Evolutionary conservation across 2,329 filamentous ascomycete genomes (phyloP), one percentile per base, ranked within the genome.

Genomic region (Pseudopyricularia javanii): DNA sequence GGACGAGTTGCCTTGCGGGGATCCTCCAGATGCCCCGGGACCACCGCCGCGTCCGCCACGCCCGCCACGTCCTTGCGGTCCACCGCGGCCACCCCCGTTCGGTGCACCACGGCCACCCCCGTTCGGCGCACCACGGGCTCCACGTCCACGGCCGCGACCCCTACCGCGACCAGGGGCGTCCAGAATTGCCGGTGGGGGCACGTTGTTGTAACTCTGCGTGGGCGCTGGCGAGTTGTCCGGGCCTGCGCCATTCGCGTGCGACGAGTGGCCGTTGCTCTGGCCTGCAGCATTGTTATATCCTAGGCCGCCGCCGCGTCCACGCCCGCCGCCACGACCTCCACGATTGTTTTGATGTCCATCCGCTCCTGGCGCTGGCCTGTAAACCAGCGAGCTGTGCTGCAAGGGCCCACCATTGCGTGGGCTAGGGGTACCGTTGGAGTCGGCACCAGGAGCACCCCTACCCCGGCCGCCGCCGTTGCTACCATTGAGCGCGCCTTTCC

Each of bases 131-230:
- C 64, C 60, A 37, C 60, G 53, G 17, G 59, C 70, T 51, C 71
- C 63, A 37, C 68, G 67, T 48, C 73, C 66, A 14, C 71, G 64
- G 12, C 71, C 66, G 28, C 68, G 68, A 22, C 67, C 61, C 17
- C 68, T 66, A 49, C 72, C 66, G 15, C 71, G 64, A 15, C 70
- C 65, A 28, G 68, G 61, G 17, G 68, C 60, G 56, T 83, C 74
- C 12, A 86, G 66, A 45, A 64, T 74, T 1, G 76, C 65, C 1
- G 84, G 83, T 22, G 83, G 84, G 30, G 80, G 79, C 7, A 83
- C 77, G 15, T 74, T 74, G 54, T 73, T 74, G 60, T 79, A 84
- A 33, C 59, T 64, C 51, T 66, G 63, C 26, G 55, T 55, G n/a
- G 48, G 56, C 30, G 55, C 53, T 47, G 53, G 48, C 53, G 49